These are phyloP conservation scores for Tetradesmus obliquus DNA, from an alignment of 139 green algal genomes.

Conservation along the genomic window DNA sequence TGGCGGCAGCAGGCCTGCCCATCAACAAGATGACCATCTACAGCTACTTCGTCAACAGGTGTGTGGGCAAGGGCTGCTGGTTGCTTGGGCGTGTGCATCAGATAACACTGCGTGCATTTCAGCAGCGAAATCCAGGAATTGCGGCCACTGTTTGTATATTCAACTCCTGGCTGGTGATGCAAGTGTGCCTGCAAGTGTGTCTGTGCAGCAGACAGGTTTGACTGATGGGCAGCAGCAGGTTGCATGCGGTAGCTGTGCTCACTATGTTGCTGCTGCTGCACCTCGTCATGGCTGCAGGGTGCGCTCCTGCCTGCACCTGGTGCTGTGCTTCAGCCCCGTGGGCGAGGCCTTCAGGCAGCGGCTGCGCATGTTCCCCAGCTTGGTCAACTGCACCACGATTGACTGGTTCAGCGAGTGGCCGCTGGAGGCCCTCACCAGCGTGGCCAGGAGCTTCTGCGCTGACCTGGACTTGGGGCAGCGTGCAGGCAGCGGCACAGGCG, in stretches of 20 bases:
- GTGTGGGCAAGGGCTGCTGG: not conserved
- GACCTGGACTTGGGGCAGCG: slow-evolving; percentile 66
- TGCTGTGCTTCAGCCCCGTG: slow-evolving; percentile 86
- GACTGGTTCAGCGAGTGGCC: slow-evolving; percentile 90
- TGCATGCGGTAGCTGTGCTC: not conserved
- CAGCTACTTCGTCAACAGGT: slow-evolving; percentile 66
- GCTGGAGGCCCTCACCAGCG: slow-evolving; percentile 78
- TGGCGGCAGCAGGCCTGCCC: slow-evolving; percentile 66
- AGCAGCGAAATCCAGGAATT: not conserved
- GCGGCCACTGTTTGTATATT: too few relatives aligned
- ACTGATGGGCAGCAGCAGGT: not conserved
- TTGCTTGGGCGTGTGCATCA: not conserved
- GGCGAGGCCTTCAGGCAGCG: slow-evolving; percentile 84
- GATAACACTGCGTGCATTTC: not conserved
- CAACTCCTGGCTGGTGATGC: too few relatives aligned
- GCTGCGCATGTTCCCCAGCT: slow-evolving; percentile 90
- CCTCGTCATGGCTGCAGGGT: slow-evolving; percentile 52
- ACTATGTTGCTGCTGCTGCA: not conserved
- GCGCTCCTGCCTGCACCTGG: slow-evolving; percentile 79
- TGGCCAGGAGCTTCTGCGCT: slow-evolving; percentile 86
- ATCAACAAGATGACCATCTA: slow-evolving; percentile 76
- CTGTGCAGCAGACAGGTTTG: too few relatives aligned
- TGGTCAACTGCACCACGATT: slow-evolving; percentile 93
- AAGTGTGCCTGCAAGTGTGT: too few relatives aligned
- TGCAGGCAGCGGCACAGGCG: not conserved